Evolutionary conservation across 148 eudicot genomes (phyloP).

Genomic region (Vaccinium myrtillus): DNA sequence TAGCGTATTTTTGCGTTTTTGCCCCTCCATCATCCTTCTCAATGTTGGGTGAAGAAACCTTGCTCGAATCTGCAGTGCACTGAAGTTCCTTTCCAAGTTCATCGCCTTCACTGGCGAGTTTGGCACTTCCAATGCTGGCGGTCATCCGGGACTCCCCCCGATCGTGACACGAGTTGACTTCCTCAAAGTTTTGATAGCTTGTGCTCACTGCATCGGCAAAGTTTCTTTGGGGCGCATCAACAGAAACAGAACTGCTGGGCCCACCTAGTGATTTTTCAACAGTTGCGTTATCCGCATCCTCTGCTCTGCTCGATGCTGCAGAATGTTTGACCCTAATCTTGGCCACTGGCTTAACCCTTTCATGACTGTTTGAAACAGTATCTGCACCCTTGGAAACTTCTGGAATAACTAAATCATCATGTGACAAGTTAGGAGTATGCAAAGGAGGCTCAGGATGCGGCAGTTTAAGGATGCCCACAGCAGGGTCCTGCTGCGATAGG

Average conservation of each 20-base stretch:
- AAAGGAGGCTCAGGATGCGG: constrained; percentile 31
- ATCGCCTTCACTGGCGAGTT: constrained; percentile 54
- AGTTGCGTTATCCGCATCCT: constrained; percentile 39
- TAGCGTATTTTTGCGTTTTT: constrained; percentile 28
- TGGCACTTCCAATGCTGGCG: constrained; percentile 92
- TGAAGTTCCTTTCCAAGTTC: constrained; percentile 72
- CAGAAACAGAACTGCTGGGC: constrained; percentile 80
- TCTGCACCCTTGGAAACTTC: constrained; percentile 47
- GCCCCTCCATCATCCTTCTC: constrained; percentile 25
- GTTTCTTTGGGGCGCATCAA: constrained; percentile 69
- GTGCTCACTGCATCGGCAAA: constrained; percentile 37
- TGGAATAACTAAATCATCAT: constrained; percentile 21
- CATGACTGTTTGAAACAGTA: constrained; percentile 55
- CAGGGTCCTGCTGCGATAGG: not conserved
- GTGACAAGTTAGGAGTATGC: constrained; percentile 27
- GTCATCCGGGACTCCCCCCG: constrained; percentile 83
- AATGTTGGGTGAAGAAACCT: constrained; percentile 40
- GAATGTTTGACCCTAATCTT: constrained; percentile 70
- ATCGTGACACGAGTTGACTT: constrained; percentile 83
- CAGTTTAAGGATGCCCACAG: constrained; percentile 1
- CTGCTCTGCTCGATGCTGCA: constrained; percentile 58
- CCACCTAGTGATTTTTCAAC: constrained; percentile 54
- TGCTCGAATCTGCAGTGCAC: constrained; percentile 95
- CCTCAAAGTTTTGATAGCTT: constrained; percentile 68
- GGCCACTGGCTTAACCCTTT: constrained; percentile 46